phyloP scores from a whole-genome alignment of 1,139 yeast species.

The Suhomyces guaymorum region DNA sequence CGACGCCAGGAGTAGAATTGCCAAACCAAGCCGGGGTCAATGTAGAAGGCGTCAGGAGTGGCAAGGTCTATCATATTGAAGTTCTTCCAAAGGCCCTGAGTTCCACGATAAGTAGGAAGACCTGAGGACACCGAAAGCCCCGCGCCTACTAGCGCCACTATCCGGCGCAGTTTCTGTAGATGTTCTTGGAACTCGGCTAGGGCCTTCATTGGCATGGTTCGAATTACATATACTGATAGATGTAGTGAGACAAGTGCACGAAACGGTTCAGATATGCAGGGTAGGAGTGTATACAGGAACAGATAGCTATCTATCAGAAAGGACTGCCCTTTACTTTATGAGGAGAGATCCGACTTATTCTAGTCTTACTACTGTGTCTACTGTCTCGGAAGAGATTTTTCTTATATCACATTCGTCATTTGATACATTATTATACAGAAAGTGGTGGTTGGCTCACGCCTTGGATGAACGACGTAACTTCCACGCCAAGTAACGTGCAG shows the following conservation, averaged over 20 bases:
- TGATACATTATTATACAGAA: background rate
- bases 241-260: no score
- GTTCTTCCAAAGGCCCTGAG: conserved; percentile 76
- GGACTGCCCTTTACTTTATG: no score
- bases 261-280: no score
- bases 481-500: conserved; percentile 73
- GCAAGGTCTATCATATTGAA: conserved; percentile 82
- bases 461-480: conserved; percentile 28
- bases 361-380: no score
- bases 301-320: no score
- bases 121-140: conserved; percentile 82
- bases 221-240: background rate
- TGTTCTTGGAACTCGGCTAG: conserved; percentile 58
- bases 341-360: no score
- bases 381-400: no score
- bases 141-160: conserved; percentile 81
- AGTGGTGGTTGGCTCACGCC: no score
- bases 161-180: conserved; percentile 50
- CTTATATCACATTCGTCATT: background rate
- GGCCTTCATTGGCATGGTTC: conserved; percentile 9
- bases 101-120: conserved; percentile 69
- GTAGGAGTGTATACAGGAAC: no score
- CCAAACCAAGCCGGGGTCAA: conserved; percentile 88
- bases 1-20: conserved; percentile 78
- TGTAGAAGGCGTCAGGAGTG: conserved; percentile 84